Percentiles rank a stretch among this genome's conserved stretches.
Evolutionary conservation across 768 basidiomycete species (phyloP).

Genomic region (Dioszegia crocea): DNA sequence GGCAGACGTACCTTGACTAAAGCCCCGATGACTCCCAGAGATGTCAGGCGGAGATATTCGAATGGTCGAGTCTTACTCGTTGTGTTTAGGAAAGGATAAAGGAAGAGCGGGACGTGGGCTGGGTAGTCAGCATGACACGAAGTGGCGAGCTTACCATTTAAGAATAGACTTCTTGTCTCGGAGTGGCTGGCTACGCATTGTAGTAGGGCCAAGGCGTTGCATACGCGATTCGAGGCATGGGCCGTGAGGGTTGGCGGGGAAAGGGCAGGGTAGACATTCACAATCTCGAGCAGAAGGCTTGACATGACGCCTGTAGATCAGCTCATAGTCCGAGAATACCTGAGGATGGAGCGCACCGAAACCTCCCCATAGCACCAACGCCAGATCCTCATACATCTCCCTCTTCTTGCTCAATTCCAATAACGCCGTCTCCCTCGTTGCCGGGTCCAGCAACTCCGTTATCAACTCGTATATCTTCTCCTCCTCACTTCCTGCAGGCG

Average conservation of each 20-base stretch:
- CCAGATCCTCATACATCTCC: constrained; percentile 97
- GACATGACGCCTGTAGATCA: constrained; percentile 81
- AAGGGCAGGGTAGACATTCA: constrained; percentile 93
- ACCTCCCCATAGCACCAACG: constrained; percentile 95
- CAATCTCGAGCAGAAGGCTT: constrained; percentile 91
- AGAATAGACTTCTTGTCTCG: constrained; percentile 89
- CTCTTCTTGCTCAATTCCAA: constrained; percentile 97
- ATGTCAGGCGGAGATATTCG: constrained; percentile 97
- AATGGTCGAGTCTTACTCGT: constrained; percentile 99
- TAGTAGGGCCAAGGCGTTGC: constrained; percentile 93
- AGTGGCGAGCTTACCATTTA: constrained; percentile 63
- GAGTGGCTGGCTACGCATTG: constrained; percentile 98
- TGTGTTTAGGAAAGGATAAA: constrained; percentile 98
- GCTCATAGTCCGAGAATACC: neutral
- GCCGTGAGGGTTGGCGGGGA: constrained; percentile 94
- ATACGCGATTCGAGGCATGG: constrained; percentile 95
- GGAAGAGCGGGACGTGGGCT: constrained; percentile 92
- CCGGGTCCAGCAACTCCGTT: constrained; percentile 53
- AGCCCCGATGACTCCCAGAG: constrained; percentile 97
- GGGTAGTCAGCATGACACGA: neutral
- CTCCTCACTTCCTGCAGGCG: constrained; percentile 55
- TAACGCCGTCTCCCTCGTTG: constrained; percentile 79
- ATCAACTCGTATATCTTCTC: constrained; percentile 86
- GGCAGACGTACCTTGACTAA: constrained; percentile 75
- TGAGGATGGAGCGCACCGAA: constrained; percentile 64